Conservation (phyloP, 2,329 filamentous ascomycete species). For the Cladorrhinum sp. region DNA sequence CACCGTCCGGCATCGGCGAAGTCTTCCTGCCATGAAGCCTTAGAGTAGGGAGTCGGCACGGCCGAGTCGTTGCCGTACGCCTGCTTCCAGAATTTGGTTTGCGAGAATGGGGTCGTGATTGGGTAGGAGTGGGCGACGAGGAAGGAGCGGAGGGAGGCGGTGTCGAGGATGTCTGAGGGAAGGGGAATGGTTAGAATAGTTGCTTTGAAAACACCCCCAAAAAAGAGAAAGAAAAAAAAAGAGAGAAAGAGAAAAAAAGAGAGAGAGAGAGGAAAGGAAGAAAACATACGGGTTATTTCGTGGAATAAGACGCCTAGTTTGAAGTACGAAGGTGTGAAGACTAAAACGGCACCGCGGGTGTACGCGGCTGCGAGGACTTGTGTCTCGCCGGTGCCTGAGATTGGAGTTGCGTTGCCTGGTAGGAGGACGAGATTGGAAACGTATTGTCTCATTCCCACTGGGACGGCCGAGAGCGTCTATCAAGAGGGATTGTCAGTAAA, state of each 20-base stretch:
- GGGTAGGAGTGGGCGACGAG: constrained; percentile 7
- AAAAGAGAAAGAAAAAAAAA: too few relatives aligned
- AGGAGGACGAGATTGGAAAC: constrained; percentile 18
- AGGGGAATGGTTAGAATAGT: too few relatives aligned
- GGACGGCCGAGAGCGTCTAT: constrained; percentile 25
- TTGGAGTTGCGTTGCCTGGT: neutral
- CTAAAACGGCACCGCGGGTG: constrained; percentile 13
- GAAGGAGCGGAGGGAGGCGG: constrained; percentile 1
- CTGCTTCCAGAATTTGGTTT: constrained; percentile 13
- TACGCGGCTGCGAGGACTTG: constrained; percentile 13
- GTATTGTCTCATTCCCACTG: constrained; percentile 23
- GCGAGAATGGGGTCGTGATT: constrained; percentile 12
- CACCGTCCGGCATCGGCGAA: constrained; percentile 23
- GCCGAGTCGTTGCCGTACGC: constrained; percentile 8
- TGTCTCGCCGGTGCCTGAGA: neutral
- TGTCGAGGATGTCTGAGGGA: constrained; percentile 18
- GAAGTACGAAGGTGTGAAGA: constrained; percentile 14
- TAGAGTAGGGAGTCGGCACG: constrained; percentile 19
- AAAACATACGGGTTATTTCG: constrained; percentile 16
- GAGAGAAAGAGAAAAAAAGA: neutral
- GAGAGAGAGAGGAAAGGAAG: neutral
- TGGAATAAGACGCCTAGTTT: constrained; percentile 21
- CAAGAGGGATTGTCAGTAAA: neutral
- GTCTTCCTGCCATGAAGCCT: constrained; percentile 14
- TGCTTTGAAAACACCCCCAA: too few relatives aligned